A percentile compares a stretch with the other conserved stretches of the same genome.
These are phyloP conservation scores for Gaillardinia entomophila DNA, from an alignment of 805 yeast species.

Conservation along the genomic window DNA sequence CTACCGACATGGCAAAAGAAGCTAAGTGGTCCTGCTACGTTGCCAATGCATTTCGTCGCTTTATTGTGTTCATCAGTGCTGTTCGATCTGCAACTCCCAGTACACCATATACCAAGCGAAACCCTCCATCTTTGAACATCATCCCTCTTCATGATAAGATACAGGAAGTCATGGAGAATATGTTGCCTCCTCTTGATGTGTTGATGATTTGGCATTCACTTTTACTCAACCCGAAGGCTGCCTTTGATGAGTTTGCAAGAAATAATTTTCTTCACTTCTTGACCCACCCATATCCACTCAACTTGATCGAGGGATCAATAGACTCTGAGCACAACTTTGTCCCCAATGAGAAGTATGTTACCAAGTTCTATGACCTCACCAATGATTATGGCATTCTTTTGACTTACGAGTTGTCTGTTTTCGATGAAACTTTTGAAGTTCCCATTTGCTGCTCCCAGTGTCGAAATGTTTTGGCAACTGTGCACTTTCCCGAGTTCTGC, in stretches of 20 bases:
- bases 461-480: too few relatives aligned
- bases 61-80: constrained; percentile 14
- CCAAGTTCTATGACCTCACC: too few relatives aligned
- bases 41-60: constrained; percentile 16
- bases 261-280: not conserved
- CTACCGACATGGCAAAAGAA: too few relatives aligned
- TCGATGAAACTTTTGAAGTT: too few relatives aligned
- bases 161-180: not conserved
- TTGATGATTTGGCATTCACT: constrained; percentile 18
- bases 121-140: constrained; percentile 14
- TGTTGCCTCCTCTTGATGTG: constrained; percentile 16
- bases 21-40: too few relatives aligned
- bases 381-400: too few relatives aligned
- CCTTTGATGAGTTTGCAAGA: not conserved
- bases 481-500: too few relatives aligned
- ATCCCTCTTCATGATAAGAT: not conserved
- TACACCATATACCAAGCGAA: not conserved
- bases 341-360: too few relatives aligned
- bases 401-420: too few relatives aligned
- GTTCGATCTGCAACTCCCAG: not conserved
- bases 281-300: not conserved
- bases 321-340: not conserved
- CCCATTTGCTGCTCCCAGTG: too few relatives aligned
- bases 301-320: not conserved
- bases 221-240: constrained; percentile 5